phyloP scores from a whole-genome alignment of 2,329 filamentous ascomycete species.

The Fusarium keratoplasticum region DNA sequence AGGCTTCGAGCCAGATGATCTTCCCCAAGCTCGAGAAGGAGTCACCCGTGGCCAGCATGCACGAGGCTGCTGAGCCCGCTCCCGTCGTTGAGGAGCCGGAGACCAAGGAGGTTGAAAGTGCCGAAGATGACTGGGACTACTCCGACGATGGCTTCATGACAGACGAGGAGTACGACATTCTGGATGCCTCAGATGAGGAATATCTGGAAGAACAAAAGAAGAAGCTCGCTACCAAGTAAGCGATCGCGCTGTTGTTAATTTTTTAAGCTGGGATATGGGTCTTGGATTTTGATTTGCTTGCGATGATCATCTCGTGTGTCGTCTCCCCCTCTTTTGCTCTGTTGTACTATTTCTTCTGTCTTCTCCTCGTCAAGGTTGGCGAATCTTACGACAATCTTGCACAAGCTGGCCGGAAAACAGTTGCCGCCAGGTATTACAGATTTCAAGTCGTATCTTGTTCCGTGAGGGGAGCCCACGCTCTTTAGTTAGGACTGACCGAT shows the following conservation, averaged over 20 bases:
- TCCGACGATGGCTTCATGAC: slow-evolving; percentile 86
- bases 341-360: slow-evolving; percentile 42
- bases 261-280: slow-evolving; percentile 34
- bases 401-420: slow-evolving; percentile 12
- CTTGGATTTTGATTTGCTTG: slow-evolving; percentile 29
- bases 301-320: slow-evolving; percentile 21
- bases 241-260: slow-evolving; percentile 19
- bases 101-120: slow-evolving; percentile 60
- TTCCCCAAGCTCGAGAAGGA: slow-evolving; percentile 98
- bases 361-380: slow-evolving; percentile 21
- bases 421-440: slow-evolving; percentile 20
- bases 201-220: slow-evolving; percentile 68
- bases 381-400: slow-evolving; percentile 8
- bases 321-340: slow-evolving; percentile 35
- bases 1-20: slow-evolving; percentile 76
- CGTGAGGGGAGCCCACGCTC: slow-evolving; percentile 40
- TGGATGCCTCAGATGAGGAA: slow-evolving; percentile 95
- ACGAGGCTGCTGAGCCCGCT: slow-evolving; percentile 70
- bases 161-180: slow-evolving; percentile 97
- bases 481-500: slow-evolving; percentile 40
- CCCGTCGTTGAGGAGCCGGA: slow-evolving; percentile 65
- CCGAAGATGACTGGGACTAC: slow-evolving; percentile 71
- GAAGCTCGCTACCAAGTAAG: slow-evolving; percentile 53
- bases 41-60: slow-evolving; percentile 83
- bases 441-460: slow-evolving; percentile 25